Evolutionary conservation across 2,329 filamentous ascomycete genomes (phyloP).

Genomic region (Colletotrichum paranaense): DNA sequence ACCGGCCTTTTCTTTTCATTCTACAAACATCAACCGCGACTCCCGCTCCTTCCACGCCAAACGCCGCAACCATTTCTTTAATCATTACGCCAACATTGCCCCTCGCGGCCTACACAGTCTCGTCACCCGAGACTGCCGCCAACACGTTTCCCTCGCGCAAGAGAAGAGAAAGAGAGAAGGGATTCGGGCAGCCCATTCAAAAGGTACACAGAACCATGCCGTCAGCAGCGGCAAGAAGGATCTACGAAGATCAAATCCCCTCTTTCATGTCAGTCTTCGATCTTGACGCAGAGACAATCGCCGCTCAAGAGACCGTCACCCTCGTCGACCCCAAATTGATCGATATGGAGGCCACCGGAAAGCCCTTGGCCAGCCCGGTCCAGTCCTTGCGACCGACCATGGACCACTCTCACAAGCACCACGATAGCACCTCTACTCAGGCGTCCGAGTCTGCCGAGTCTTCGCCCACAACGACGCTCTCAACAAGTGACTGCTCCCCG

Average conservation of each 20-base stretch:
- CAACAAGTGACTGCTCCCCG: conserved; percentile 90
- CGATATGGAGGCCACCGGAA: conserved; percentile 54
- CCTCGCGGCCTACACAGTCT: conserved; percentile 25
- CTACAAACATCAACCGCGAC: conserved; percentile 13
- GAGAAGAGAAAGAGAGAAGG: conserved; percentile 36
- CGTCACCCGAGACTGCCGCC: conserved; percentile 34
- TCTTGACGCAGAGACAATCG: conserved; percentile 67
- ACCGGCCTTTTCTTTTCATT: conserved; percentile 26
- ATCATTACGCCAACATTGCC: conserved; percentile 25
- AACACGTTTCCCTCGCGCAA: conserved; percentile 34
- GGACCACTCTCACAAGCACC: conserved; percentile 73
- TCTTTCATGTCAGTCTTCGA: conserved; percentile 83
- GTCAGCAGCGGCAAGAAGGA: conserved; percentile 69
- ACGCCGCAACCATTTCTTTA: conserved; percentile 34
- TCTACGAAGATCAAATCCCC: conserved; percentile 78
- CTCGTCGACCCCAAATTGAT: conserved; percentile 65
- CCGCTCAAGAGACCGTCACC: conserved; percentile 64
- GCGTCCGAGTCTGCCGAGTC: conserved; percentile 89
- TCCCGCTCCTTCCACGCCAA: conserved; percentile 27
- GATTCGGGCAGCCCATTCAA: conserved; percentile 30
- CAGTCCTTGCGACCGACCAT: conserved; percentile 53
- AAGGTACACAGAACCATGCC: conserved; percentile 61
- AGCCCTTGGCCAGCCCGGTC: conserved; percentile 50
- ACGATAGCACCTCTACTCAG: conserved; percentile 82
- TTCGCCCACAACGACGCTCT: conserved; percentile 93